Evolutionary conservation across 2,329 filamentous ascomycete species (phyloP).

Genomic region (Diaporthe sp.): DNA sequence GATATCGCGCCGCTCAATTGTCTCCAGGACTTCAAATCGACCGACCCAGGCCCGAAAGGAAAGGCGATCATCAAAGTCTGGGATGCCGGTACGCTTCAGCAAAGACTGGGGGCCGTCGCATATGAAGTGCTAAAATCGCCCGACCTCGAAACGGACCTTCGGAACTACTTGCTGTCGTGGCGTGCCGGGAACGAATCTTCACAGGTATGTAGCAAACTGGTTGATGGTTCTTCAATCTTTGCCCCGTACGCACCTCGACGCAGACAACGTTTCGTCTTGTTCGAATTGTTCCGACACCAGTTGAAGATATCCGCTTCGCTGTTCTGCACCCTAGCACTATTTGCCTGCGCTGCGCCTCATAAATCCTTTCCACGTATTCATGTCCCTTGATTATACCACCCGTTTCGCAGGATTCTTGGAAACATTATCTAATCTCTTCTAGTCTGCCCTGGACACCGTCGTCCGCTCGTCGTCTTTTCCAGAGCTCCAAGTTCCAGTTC

Average conservation of each 20-base stretch:
- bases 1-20: conserved; percentile 80
- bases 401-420: too few species aligned
- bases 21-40: conserved; percentile 71
- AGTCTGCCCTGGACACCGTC: conserved; percentile 56
- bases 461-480: conserved; percentile 73
- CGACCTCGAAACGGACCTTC: conserved; percentile 76
- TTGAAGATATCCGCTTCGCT: not conserved
- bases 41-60: conserved; percentile 54
- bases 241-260: not conserved
- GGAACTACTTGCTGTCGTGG: conserved; percentile 61
- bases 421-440: not conserved
- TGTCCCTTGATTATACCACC: not conserved
- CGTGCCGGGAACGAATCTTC: conserved; percentile 52
- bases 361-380: not conserved
- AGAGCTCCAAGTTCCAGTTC: conserved; percentile 81
- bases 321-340: not conserved
- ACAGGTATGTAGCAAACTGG: not conserved
- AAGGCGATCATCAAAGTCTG: conserved; percentile 58
- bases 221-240: not conserved
- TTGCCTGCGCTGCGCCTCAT: not conserved
- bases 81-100: conserved; percentile 60
- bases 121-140: conserved; percentile 71
- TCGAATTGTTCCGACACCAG: not conserved
- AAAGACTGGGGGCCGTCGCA: conserved; percentile 65
- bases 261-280: not conserved